Base-by-base conservation (phyloP, 805 yeast species). In the Nakazawaea wyomingensis region DNA sequence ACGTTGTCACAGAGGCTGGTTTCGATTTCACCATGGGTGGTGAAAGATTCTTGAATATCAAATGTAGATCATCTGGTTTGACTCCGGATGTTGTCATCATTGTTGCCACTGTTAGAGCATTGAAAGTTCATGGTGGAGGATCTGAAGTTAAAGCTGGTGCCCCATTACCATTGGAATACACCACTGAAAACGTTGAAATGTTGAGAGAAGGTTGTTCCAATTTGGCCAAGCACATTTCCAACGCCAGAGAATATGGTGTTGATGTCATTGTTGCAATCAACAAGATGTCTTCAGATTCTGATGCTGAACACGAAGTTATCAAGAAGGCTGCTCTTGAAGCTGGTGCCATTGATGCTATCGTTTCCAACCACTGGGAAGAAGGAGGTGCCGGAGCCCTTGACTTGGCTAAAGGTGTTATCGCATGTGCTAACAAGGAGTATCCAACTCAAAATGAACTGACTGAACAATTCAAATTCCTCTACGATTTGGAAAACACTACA, bases 11-110 rank as follows among this genome's bases (percentile, higher is more conserved):
- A 39, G 99, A 91, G 65, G 97, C 98, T 31, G 99, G 99, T 41
- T 91, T 91, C 68, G 98, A 91, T 66, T 91, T 93, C 72, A 91
- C 97, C 38, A 91, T 91, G 98, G 99, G 99, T 52, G 98, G 98
- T 54, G 99, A 91, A 71, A 78, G 98, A 57, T 91, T 91, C 69
- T 78, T 91, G 66, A 88, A 91, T 71, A 91, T 91, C 64, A 91
- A 91, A 70, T 89, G 97, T 65, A 82, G 98, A 62, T 75, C 95
- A 16, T 84, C 95, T 31, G 96, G 96, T 4, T 72, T 85, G 46
- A 67, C 72, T 31, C 98, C 98, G 30, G 95, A 90, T 61, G 85
- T 85, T 31, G 91, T 91, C 44, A 96, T 91, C 34, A 78, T 91
- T 54, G 98, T 91, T 46, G 96, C 97, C 30, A 91, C 98, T 27